Evolutionary conservation across 225 moss, liverwort and hornwort species (phyloP), one percentile per base, ranked within the genome.

Genomic region (Ulota crispa): DNA sequence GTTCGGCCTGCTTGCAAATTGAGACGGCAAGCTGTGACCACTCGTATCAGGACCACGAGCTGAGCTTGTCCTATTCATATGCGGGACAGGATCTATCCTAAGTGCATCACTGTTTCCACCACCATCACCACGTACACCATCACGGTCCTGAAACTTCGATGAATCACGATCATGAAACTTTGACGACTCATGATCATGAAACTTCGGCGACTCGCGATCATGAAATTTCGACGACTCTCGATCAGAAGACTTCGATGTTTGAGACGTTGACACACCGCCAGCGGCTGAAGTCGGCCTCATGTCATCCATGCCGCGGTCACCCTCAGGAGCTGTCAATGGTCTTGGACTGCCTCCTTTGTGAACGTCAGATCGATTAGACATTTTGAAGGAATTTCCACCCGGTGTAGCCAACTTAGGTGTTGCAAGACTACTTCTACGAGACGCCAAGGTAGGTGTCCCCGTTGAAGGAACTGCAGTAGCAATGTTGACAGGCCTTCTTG

Each of bases 31-130:
- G 41, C 85, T 91, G 55, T 86, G 89, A 79, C 75, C 83, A 79
- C 78, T 69, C 73, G 82, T 91, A 34, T 93, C 94, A 54, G 90
- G 88, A 85, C 88, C 89, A 24, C 86, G 90, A 73, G 87, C 79
- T 55, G 89, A 88, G 70, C 90, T 85, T 66, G 89, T 82, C 64
- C 89, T 90, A 52, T 82, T 87, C 66, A 76, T 61, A 56, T 82
- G 89, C 37, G 85, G 73, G 52, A 75, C 70, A 60, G 88, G 63
- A 81, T 95, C 95, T 90, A 92, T 89, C 91, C 95, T 94, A 74
- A 90, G 80, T 56, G 85, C 86, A 84, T 93, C 94, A 39, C 89
- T 87, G 65, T 87, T 90, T 60, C 92, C 89, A 87, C 94, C 93
- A 62, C 85, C 86, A 63, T 91, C 92, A 62, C 91, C 89, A 61